Percentiles rank a stretch among this genome's conserved stretches.
Evolutionary conservation across 495 filamentous ascomycete genomes (phyloP).

Genomic region (Annulohypoxylon bovei): DNA sequence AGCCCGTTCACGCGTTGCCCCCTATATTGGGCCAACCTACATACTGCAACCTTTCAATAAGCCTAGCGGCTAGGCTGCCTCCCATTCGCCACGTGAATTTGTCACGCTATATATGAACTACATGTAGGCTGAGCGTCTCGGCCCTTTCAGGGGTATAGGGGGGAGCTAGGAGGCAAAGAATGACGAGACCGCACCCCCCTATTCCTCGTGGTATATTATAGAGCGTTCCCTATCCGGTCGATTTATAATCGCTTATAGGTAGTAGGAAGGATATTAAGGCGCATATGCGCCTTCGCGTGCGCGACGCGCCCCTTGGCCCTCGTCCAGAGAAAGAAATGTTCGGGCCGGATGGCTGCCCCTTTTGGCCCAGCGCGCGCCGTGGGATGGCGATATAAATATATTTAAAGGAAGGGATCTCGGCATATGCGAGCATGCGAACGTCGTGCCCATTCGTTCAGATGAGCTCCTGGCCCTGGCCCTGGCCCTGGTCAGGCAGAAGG

Average conservation of each 20-base stretch:
- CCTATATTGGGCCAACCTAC: neutral
- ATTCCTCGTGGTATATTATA: conserved; percentile 4
- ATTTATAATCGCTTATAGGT: conserved; percentile 41
- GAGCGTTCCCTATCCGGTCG: conserved; percentile 2
- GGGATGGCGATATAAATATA: conserved; percentile 35
- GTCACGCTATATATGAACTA: conserved; percentile 25
- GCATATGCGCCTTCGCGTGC: conserved; percentile 24
- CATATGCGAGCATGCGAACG: conserved; percentile 15
- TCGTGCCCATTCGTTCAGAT: conserved; percentile 5
- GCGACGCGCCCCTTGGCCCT: conserved; percentile 18
- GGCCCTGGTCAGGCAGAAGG: conserved; percentile 14
- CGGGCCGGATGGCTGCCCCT: conserved; percentile 7
- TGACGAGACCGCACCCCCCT: neutral
- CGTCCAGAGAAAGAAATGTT: conserved; percentile 10
- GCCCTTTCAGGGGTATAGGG: conserved; percentile 28
- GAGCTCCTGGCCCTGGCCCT: conserved; percentile 8
- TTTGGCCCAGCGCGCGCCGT: neutral
- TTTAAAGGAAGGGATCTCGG: conserved; percentile 24
- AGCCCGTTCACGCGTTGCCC: neutral
- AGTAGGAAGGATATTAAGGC: conserved; percentile 26
- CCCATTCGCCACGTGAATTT: conserved; percentile 39
- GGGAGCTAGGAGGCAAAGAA: conserved; percentile 2
- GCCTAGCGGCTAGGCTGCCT: neutral
- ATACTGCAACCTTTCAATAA: conserved; percentile 18
- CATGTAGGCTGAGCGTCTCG: conserved; percentile 19